phyloP scores from a whole-genome alignment of 345 rosid species.

The Physaria fendleri region DNA sequence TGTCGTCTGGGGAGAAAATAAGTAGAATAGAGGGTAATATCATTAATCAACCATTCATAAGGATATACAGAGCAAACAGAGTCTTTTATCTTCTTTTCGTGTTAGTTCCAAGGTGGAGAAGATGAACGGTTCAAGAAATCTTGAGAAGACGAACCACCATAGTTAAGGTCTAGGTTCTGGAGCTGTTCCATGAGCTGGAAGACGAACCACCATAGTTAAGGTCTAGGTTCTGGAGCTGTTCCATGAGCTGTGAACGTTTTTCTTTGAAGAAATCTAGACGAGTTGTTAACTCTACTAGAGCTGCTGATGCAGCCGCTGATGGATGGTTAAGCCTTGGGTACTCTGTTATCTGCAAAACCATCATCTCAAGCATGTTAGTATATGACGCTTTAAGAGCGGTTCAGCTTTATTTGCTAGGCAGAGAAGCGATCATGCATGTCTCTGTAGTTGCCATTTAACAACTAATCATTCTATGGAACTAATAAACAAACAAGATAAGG shows the following conservation, averaged over 20 bases:
- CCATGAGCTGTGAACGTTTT: slow-evolving; percentile 96
- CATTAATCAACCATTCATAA: slow-evolving; percentile 20
- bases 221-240: slow-evolving; percentile 94
- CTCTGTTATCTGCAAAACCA: slow-evolving; percentile 52
- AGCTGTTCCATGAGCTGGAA: slow-evolving; percentile 98
- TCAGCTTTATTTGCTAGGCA: neutral
- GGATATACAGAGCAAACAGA: slow-evolving; percentile 9
- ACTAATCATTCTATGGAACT: neutral
- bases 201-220: no score
- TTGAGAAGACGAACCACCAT: slow-evolving; percentile 82
- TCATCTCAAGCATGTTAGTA: slow-evolving; percentile 9
- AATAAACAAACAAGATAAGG: neutral
- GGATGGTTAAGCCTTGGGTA: slow-evolving; percentile 63
- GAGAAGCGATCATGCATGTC: neutral
- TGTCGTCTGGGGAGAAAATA: slow-evolving; percentile 8
- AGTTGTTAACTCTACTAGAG: slow-evolving; percentile 82
- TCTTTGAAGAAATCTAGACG: slow-evolving; percentile 99
- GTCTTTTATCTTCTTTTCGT: neutral
- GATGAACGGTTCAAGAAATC: slow-evolving; percentile 77
- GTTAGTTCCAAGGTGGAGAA: slow-evolving; percentile 92
- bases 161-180: slow-evolving; percentile 86
- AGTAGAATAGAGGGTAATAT: slow-evolving; percentile 6
- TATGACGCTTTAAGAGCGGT: neutral
- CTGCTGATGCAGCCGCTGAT: slow-evolving; percentile 63
- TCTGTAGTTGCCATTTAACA: neutral